phyloP scores from a whole-genome alignment of 1,284 basidiomycete genomes.

The Ganoderma boninense region DNA sequence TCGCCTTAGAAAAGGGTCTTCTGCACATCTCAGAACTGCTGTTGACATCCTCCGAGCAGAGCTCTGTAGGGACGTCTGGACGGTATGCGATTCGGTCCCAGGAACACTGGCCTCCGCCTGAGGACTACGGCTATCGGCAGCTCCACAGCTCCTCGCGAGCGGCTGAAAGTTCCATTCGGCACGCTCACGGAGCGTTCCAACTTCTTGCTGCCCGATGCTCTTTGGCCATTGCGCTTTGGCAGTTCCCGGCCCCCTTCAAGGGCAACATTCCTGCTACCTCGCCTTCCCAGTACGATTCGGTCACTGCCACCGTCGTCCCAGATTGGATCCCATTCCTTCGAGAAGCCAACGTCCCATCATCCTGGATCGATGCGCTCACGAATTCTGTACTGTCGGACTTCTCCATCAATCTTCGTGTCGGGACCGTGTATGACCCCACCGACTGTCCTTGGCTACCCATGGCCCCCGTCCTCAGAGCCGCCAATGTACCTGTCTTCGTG shows the following conservation, averaged over 20 bases:
- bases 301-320: background rate
- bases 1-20: background rate
- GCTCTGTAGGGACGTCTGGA: background rate
- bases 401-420: background rate
- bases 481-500: background rate
- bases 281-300: background rate
- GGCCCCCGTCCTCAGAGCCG: background rate
- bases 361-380: background rate
- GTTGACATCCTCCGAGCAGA: background rate
- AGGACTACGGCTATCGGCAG: background rate
- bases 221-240: background rate
- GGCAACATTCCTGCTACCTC: too few relatives aligned
- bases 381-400: background rate
- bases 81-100: background rate
- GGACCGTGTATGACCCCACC: background rate
- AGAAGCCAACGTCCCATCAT: background rate
- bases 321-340: background rate
- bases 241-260: background rate
- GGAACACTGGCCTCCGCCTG: background rate
- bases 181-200: background rate
- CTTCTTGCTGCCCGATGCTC: background rate
- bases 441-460: background rate
- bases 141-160: background rate
- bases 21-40: background rate
- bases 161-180: background rate